These are phyloP conservation scores for Blastomyces silverae DNA, from an alignment of 2,329 filamentous ascomycete genomes.

Conservation along the genomic window DNA sequence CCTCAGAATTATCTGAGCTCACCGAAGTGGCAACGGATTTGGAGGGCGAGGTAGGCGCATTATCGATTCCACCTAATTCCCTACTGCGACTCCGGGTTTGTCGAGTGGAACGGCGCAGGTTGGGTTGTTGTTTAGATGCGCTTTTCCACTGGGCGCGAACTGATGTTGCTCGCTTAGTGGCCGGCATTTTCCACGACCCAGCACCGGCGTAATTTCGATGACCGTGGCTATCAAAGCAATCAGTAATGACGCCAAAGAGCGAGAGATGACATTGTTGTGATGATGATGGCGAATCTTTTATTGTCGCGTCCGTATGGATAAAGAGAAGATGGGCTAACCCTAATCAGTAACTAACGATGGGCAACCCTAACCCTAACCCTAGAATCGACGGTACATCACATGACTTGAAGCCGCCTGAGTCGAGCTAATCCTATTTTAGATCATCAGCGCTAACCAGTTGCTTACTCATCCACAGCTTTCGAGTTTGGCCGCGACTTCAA, in stretches of 20 bases:
- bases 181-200: background rate
- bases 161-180: background rate
- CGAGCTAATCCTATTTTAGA: too few species aligned
- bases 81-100: conserved; percentile 11
- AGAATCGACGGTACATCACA: background rate
- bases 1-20: background rate
- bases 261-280: background rate
- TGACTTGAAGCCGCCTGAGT: too few species aligned
- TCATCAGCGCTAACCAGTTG: too few species aligned
- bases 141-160: conserved; percentile 8
- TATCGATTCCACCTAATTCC: conserved; percentile 4
- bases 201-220: background rate
- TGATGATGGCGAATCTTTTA: conserved; percentile 2
- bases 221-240: background rate
- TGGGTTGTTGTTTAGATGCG: conserved; percentile 6
- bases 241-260: background rate
- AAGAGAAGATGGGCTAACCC: background rate
- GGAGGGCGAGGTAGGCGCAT: background rate
- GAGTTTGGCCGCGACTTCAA: too few species aligned
- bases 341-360: background rate
- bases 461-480: too few species aligned
- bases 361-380: conserved; percentile 16
- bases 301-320: background rate
- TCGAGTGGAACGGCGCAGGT: conserved; percentile 8
- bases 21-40: background rate